A percentile compares a stretch with the other conserved stretches of the same genome.
phyloP scores from a whole-genome alignment of 768 basidiomycete genomes.

The Boletus patriciae region DNA sequence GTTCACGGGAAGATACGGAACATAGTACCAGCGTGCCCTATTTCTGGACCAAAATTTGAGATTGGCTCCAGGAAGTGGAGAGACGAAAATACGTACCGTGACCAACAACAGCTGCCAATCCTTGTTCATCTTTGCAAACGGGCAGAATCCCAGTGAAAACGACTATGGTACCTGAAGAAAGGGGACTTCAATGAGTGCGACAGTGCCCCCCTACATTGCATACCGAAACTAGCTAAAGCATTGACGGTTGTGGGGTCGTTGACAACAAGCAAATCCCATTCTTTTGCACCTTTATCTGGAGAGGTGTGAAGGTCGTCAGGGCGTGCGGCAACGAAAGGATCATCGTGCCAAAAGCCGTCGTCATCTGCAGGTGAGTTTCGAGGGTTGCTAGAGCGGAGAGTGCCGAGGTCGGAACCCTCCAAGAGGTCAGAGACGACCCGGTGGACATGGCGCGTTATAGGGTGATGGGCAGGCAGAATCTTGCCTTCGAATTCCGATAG shows the following conservation, averaged over 20 bases:
- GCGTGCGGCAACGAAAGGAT: conserved; percentile 14
- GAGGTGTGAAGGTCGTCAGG: conserved; percentile 1
- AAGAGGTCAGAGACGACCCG: conserved; percentile 69
- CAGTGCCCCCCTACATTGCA: background rate
- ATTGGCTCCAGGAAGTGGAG: background rate
- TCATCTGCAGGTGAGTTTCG: background rate
- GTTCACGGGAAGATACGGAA: background rate
- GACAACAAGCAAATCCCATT: conserved; percentile 78
- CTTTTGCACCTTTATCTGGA: conserved; percentile 26
- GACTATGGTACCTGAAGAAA: conserved; percentile 60
- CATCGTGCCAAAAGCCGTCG: conserved; percentile 27
- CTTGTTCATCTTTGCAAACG: conserved; percentile 72
- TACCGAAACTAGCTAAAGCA: conserved; percentile 75
- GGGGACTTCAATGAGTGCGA: background rate
- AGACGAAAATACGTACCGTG: conserved; percentile 54
- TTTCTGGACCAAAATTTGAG: conserved; percentile 48
- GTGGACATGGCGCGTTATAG: conserved; percentile 64
- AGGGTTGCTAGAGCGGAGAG: conserved; percentile 35
- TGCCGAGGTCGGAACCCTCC: conserved; percentile 68
- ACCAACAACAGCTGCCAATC: conserved; percentile 78
- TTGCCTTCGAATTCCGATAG: conserved; percentile 50
- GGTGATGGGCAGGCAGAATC: conserved; percentile 68
- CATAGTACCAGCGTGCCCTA: conserved; percentile 68
- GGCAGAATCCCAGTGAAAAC: conserved; percentile 91
- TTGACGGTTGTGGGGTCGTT: conserved; percentile 70